These are phyloP conservation scores for Podospora didyma DNA, from an alignment of 495 filamentous ascomycete species.

Conservation along the genomic window DNA sequence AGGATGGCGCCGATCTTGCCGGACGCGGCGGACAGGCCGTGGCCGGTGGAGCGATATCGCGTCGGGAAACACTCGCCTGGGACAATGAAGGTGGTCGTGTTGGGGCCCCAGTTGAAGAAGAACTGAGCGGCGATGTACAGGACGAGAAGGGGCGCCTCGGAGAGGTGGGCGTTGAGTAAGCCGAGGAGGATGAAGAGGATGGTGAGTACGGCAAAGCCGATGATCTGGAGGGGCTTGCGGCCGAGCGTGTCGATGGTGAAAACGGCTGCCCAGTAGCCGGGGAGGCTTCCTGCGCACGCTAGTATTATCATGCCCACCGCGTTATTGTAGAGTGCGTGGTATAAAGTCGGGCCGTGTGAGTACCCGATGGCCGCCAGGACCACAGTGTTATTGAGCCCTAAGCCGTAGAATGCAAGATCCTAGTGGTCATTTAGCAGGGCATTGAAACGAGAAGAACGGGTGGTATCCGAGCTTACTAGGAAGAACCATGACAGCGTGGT, in stretches of 20 bases:
- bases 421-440: background rate
- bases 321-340: constrained; percentile 61
- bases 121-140: constrained; percentile 70
- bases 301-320: constrained; percentile 75
- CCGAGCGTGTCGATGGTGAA: constrained; percentile 66
- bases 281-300: constrained; percentile 70
- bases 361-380: constrained; percentile 64
- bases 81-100: constrained; percentile 77
- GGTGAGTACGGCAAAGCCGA: constrained; percentile 62
- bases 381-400: constrained; percentile 71
- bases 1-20: constrained; percentile 81
- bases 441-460: background rate
- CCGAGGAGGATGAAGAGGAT: constrained; percentile 63
- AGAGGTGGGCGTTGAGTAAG: constrained; percentile 50
- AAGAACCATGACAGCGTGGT: constrained; percentile 83
- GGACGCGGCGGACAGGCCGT: constrained; percentile 69
- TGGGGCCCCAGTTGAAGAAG: constrained; percentile 52
- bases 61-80: constrained; percentile 80
- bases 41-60: constrained; percentile 68
- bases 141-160: constrained; percentile 44
- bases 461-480: constrained; percentile 44
- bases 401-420: constrained; percentile 70
- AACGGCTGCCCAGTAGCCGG: constrained; percentile 76
- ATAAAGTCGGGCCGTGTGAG: constrained; percentile 57
- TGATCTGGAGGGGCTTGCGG: constrained; percentile 66